Conservation (phyloP, 2,329 filamentous ascomycete genomes). For the Xylaria sp. region DNA sequence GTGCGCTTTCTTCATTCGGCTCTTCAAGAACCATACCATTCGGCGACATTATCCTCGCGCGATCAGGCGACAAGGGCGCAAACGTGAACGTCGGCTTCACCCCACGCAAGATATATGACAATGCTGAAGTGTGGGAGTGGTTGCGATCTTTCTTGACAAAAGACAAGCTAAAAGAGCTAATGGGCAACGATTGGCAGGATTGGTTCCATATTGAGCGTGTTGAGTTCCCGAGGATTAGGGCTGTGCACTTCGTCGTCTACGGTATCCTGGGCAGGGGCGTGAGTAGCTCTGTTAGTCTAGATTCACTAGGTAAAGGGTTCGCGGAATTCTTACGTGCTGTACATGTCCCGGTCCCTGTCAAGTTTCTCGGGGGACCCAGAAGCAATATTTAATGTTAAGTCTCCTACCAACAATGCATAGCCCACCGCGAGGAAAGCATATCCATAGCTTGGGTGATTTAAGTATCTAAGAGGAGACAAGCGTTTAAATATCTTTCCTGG, state of each 20-base stretch:
- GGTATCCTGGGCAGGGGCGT: slow-evolving; percentile 57
- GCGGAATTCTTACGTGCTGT: slow-evolving; percentile 40
- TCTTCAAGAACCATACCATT: slow-evolving; percentile 54
- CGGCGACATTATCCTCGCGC: slow-evolving; percentile 41
- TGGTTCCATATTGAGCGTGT: slow-evolving; percentile 57
- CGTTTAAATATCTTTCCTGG: not conserved
- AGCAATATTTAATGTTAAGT: slow-evolving; percentile 20
- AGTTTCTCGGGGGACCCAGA: slow-evolving; percentile 15
- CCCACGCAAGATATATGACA: slow-evolving; percentile 52
- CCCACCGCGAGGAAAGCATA: not conserved
- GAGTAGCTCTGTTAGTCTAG: slow-evolving; percentile 59
- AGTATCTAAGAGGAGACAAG: not conserved
- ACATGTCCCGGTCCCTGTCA: slow-evolving; percentile 38
- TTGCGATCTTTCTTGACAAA: slow-evolving; percentile 51
- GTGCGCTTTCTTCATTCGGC: slow-evolving; percentile 49
- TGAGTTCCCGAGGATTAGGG: slow-evolving; percentile 57
- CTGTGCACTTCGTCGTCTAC: slow-evolving; percentile 63
- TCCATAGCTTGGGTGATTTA: not conserved
- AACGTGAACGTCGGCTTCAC: slow-evolving; percentile 50
- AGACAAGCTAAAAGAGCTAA: slow-evolving; percentile 50
- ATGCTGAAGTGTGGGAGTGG: slow-evolving; percentile 53
- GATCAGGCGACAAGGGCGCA: slow-evolving; percentile 44
- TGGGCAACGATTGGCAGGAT: slow-evolving; percentile 56
- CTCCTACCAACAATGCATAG: not conserved
- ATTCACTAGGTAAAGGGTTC: slow-evolving; percentile 63